Evolutionary conservation across 2,329 filamentous ascomycete genomes (phyloP).

Genomic region (Monosporascus sp.): DNA sequence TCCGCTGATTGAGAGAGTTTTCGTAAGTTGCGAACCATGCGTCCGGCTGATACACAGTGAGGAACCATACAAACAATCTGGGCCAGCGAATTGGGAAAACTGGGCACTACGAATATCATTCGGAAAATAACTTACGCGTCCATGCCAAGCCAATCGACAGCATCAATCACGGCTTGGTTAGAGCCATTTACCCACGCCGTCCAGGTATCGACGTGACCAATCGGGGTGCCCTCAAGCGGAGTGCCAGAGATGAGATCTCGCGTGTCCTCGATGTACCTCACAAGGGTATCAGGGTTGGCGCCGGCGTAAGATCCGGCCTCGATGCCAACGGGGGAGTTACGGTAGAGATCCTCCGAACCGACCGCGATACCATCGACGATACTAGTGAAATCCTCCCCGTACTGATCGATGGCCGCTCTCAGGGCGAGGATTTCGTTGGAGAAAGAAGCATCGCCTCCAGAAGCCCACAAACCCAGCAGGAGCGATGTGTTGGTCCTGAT

Average conservation of each 20-base stretch:
- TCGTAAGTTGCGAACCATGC: too few relatives aligned
- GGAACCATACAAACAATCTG: too few relatives aligned
- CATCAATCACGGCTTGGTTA: constrained; percentile 65
- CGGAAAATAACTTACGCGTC: constrained; percentile 44
- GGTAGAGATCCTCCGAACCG: constrained; percentile 82
- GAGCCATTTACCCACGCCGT: constrained; percentile 68
- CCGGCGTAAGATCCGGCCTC: constrained; percentile 58
- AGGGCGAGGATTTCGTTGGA: constrained; percentile 71
- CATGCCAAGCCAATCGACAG: constrained; percentile 73
- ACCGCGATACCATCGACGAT: constrained; percentile 78
- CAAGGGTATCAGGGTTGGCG: constrained; percentile 54
- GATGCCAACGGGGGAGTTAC: constrained; percentile 65
- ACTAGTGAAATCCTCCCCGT: constrained; percentile 59
- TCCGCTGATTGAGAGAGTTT: too few relatives aligned
- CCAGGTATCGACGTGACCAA: constrained; percentile 91
- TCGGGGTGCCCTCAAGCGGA: constrained; percentile 45
- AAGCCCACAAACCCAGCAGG: constrained; percentile 80
- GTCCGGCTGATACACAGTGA: too few relatives aligned
- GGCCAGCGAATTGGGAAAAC: too few relatives aligned
- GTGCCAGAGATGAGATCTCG: constrained; percentile 60
- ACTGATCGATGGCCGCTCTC: constrained; percentile 60
- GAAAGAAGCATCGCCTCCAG: constrained; percentile 57
- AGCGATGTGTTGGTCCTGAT: constrained; percentile 74
- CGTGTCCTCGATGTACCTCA: constrained; percentile 65
- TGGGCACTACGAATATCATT: too few relatives aligned